A percentile compares a stretch with the other conserved stretches of the same genome.
Evolutionary conservation across 208 protist species (phyloP).

Genomic region (Leishmania lainsoni): DNA sequence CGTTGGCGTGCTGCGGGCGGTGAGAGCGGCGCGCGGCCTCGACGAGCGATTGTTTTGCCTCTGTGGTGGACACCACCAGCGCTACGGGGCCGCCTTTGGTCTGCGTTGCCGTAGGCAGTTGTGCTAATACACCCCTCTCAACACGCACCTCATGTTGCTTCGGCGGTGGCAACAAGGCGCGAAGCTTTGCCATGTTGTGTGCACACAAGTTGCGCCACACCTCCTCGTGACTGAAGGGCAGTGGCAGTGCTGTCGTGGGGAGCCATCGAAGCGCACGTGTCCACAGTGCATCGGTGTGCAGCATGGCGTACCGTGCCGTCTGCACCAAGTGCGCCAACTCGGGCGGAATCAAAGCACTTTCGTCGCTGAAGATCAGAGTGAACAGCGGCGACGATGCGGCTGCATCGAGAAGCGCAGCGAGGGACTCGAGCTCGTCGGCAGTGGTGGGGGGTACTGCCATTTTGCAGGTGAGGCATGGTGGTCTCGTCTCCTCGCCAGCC

Average conservation of each 20-base stretch:
- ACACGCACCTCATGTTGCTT: background rate
- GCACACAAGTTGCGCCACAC: constrained; percentile 29
- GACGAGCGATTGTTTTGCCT: constrained; percentile 26
- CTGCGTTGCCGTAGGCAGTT: background rate
- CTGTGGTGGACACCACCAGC: background rate
- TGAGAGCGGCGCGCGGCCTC: constrained; percentile 18
- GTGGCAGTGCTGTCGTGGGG: constrained; percentile 39
- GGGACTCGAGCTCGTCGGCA: constrained; percentile 6
- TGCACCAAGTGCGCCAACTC: constrained; percentile 54
- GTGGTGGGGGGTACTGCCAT: background rate
- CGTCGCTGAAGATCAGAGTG: background rate
- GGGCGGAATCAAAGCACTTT: constrained; percentile 23
- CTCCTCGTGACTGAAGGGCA: constrained; percentile 45
- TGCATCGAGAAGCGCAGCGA: background rate
- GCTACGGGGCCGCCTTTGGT: background rate
- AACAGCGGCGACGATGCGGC: background rate
- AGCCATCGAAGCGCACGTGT: constrained; percentile 55
- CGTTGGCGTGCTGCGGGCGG: constrained; percentile 28
- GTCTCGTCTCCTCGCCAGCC: background rate
- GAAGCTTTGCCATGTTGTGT: constrained; percentile 20
- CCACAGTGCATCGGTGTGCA: constrained; percentile 43
- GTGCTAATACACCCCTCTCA: constrained; percentile 6
- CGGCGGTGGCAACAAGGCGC: constrained; percentile 15
- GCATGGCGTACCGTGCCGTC: constrained; percentile 61
- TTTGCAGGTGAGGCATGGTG: background rate